A percentile compares a stretch with the other conserved stretches of the same genome.
phyloP scores from a whole-genome alignment of 768 basidiomycete species.

The Calocybe cyanea region DNA sequence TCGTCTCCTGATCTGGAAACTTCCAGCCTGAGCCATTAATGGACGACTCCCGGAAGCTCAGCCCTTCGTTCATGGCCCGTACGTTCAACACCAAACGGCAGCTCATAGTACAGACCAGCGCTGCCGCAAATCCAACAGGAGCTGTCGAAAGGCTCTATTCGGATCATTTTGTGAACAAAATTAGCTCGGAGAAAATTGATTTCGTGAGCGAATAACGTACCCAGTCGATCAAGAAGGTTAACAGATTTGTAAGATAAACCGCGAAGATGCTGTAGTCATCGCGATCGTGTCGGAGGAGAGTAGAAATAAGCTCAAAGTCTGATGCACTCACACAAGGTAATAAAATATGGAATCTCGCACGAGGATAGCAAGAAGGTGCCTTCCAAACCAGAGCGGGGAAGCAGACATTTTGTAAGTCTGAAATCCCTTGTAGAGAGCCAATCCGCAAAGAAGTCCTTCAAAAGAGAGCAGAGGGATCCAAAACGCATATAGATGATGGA shows the following conservation, averaged over 20 bases:
- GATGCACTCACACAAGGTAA: constrained; percentile 48
- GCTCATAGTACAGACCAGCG: no score
- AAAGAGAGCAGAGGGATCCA: constrained; percentile 59
- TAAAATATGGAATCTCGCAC: constrained; percentile 57
- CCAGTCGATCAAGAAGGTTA: no score
- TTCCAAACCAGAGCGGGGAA: constrained; percentile 37
- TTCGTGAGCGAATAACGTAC: no score
- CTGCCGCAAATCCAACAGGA: no score
- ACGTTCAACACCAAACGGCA: no score
- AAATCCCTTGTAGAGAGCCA: constrained; percentile 49
- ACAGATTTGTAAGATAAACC: constrained; percentile 48
- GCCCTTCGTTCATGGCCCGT: no score
- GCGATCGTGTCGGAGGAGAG: background rate
- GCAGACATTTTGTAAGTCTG: constrained; percentile 35
- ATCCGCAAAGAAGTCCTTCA: constrained; percentile 46
- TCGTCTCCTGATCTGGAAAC: no score
- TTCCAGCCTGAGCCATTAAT: no score
- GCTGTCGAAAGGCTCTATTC: no score
- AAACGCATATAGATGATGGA: constrained; percentile 45
- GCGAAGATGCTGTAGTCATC: constrained; percentile 42
- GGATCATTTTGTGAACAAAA: no score
- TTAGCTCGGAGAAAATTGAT: no score
- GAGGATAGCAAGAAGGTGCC: constrained; percentile 44
- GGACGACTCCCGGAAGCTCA: no score
- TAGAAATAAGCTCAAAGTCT: background rate